A percentile compares a stretch with the other conserved stretches of the same genome.
Conservation (phyloP, 306 rosid species). For the Vigna radiata region DNA sequence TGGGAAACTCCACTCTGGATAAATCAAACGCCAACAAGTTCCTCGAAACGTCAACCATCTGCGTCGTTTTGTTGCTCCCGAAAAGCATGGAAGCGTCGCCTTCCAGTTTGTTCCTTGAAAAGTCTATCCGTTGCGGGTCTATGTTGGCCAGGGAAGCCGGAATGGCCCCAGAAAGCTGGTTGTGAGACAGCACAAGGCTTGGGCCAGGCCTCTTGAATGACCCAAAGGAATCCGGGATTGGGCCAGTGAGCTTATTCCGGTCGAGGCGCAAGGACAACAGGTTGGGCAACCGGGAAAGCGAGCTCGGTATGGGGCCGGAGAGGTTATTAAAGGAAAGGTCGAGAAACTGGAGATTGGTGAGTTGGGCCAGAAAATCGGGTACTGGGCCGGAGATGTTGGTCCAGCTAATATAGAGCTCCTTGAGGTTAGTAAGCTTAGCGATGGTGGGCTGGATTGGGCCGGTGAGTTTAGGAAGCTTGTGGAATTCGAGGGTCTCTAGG, state of each 20-base stretch:
- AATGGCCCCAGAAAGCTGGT: slow-evolving; percentile 60
- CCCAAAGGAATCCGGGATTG: slow-evolving; percentile 56
- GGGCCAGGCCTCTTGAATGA: slow-evolving; percentile 45
- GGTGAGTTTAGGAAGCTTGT: slow-evolving; percentile 61
- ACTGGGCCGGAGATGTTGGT: slow-evolving; percentile 67
- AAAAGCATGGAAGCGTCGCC: slow-evolving; percentile 76
- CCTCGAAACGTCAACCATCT: slow-evolving; percentile 58
- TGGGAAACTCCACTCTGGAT: slow-evolving; percentile 53
- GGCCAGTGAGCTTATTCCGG: slow-evolving; percentile 58
- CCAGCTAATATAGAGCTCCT: slow-evolving; percentile 54
- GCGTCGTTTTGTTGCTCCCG: slow-evolving; percentile 54
- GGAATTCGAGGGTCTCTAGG: slow-evolving; percentile 58
- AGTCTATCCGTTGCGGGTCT: slow-evolving; percentile 45
- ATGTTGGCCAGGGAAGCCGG: slow-evolving; percentile 55
- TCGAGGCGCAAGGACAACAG: slow-evolving; percentile 48
- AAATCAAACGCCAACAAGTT: slow-evolving; percentile 65
- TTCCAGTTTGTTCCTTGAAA: slow-evolving; percentile 71
- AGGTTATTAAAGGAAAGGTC: slow-evolving; percentile 67
- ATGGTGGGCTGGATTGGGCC: slow-evolving; percentile 75
- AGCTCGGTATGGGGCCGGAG: slow-evolving; percentile 60
- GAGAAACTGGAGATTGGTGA: slow-evolving; percentile 52
- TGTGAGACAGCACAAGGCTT: slow-evolving; percentile 52
- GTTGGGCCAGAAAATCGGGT: slow-evolving; percentile 64
- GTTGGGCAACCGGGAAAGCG: slow-evolving; percentile 61
- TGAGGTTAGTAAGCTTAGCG: slow-evolving; percentile 61